Evolutionary conservation across 2,329 filamentous ascomycete species (phyloP), one percentile per base, ranked within the genome.

Genomic region (Dactylellina sp.): DNA sequence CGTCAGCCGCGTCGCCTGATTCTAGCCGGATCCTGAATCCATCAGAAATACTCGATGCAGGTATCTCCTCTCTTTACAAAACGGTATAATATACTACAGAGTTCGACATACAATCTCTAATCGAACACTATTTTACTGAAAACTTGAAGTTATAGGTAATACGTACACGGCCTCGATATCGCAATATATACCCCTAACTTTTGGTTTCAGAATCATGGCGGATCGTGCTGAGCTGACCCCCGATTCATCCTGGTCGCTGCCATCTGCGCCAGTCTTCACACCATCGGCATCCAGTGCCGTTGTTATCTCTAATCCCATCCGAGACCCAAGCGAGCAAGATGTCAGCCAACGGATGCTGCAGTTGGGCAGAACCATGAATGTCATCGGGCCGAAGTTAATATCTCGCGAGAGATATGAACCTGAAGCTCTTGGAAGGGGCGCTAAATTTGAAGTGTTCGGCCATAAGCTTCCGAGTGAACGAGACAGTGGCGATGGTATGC

Each of bases 261-360:
- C 60, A 7, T 65, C 53, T 2, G 68, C 60, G 18, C 60, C 68
- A 11, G 25, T 55, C 12, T 60, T 72, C 18, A 72, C 68, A 1
- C 68, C 68, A 0, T 72, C 68, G 6, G 28, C 46, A 32, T 72
- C 68, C 1, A 60, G 52, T 40, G 68, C 68, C 14, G 53, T 72
- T 6, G 16, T 72, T 7, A 60, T 72, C 37, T 64, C 59, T 5
- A 52, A 53, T 32, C 37, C 28, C n/a, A 35, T 61, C 14, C 18
- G 46, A 1, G 46, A 65, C 20, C 68, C 68, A 7, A 61, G 25
- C 37, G 60, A 65, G 24, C 53, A 72, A 9, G 68, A 72, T 72
- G 68, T 64, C 53, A 72, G 60, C 47, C 46, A 72, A n/a, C 68
- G 68, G 37, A 72, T 72, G 68, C 60, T 72, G 28, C 60, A 72